These are phyloP conservation scores for Cryomyces antarcticus DNA, from an alignment of 495 filamentous ascomycete genomes.

Conservation along the genomic window DNA sequence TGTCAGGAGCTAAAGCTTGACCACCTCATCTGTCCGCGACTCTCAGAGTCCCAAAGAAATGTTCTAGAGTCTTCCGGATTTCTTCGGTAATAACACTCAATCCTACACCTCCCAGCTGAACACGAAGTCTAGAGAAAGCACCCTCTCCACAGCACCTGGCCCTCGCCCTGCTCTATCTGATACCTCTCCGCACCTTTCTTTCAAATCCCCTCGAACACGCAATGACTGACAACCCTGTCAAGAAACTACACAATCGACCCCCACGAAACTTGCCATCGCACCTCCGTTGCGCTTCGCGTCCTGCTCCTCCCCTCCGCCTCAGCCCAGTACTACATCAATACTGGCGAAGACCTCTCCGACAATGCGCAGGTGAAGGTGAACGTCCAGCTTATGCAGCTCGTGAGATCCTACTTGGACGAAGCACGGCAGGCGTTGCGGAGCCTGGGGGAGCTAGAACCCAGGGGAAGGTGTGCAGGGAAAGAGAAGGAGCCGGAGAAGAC, in stretches of 20 bases:
- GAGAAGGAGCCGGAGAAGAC: not conserved
- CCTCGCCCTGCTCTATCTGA: too few species aligned
- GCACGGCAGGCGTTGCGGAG: not conserved
- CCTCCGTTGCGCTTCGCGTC: slow-evolving; percentile 44
- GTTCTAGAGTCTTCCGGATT: too few species aligned
- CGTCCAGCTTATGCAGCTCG: not conserved
- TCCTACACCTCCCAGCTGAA: too few species aligned
- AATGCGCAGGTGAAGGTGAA: not conserved
- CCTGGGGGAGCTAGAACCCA: not conserved
- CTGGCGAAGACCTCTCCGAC: not conserved
- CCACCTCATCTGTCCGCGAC: not conserved
- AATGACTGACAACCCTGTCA: not conserved
- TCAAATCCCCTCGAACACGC: not conserved
- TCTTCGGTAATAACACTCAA: too few species aligned
- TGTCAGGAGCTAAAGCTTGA: not conserved
- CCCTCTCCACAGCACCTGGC: too few species aligned
- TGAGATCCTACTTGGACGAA: not conserved
- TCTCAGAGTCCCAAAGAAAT: too few species aligned
- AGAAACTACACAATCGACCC: slow-evolving; percentile 54
- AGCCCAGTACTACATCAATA: not conserved
- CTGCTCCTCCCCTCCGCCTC: slow-evolving; percentile 9
- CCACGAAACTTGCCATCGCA: slow-evolving; percentile 46
- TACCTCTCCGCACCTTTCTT: too few species aligned
- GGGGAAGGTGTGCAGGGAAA: not conserved
- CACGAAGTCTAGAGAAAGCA: too few species aligned